Percentiles rank a stretch among this genome's conserved stretches.
Conservation (phyloP, 1,139 yeast species). For the Oligophagozyma castellii region DNA sequence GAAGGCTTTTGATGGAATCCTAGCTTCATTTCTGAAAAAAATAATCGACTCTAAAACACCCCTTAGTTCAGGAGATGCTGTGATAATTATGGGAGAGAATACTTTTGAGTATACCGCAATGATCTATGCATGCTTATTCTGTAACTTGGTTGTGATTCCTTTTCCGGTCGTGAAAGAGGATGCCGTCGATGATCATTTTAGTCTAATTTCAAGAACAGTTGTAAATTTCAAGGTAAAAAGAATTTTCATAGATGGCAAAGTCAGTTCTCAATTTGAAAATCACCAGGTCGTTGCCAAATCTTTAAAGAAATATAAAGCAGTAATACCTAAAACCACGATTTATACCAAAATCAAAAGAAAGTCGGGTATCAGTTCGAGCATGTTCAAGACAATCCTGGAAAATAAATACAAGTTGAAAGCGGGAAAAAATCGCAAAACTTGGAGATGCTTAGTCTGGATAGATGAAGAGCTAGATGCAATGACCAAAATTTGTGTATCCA, state of each 20-base stretch:
- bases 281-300: conserved; percentile 26
- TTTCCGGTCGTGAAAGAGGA: conserved; percentile 60
- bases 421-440: conserved; percentile 9
- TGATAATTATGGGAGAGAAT: conserved; percentile 72
- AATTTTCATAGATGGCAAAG: conserved; percentile 66
- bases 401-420: conserved; percentile 12
- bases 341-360: conserved; percentile 22
- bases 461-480: conserved; percentile 14
- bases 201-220: conserved; percentile 51
- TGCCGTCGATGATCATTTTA: conserved; percentile 62
- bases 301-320: conserved; percentile 33
- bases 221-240: conserved; percentile 60
- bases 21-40: conserved; percentile 45
- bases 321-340: conserved; percentile 20
- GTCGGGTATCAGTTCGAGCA: conserved; percentile 9
- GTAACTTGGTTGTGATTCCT: conserved; percentile 75
- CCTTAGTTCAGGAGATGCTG: conserved; percentile 54
- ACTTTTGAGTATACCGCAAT: conserved; percentile 81
- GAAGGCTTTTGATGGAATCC: conserved; percentile 68
- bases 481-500: conserved; percentile 16
- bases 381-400: conserved; percentile 11
- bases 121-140: conserved; percentile 69
- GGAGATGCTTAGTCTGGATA: conserved; percentile 26
- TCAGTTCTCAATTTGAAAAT: conserved; percentile 54
- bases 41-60: conserved; percentile 35